These are phyloP conservation scores for Pseudocercospora ulei DNA, from an alignment of 2,329 filamentous ascomycete species.

Conservation along the genomic window DNA sequence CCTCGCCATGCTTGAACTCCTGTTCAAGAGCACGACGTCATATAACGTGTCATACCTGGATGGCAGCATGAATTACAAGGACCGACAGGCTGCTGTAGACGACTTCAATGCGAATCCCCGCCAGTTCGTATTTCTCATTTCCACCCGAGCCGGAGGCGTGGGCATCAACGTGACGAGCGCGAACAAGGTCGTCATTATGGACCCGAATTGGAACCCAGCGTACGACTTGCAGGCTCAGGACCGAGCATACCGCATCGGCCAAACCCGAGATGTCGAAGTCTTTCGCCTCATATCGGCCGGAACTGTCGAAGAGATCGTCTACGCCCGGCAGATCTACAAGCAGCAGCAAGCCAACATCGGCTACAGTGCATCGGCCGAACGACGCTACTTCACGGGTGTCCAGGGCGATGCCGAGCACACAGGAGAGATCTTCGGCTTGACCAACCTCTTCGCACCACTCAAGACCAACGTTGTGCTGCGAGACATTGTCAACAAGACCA, in stretches of 20 bases:
- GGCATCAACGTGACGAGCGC: slow-evolving; percentile 94
- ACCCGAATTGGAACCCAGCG: slow-evolving; percentile 94
- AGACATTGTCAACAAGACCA: slow-evolving; percentile 98
- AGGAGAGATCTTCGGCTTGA: slow-evolving; percentile 85
- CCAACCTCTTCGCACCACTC: slow-evolving; percentile 77
- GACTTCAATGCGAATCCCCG: slow-evolving; percentile 80
- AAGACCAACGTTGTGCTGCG: slow-evolving; percentile 68
- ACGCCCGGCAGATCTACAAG: slow-evolving; percentile 95
- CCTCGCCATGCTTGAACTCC: slow-evolving; percentile 68
- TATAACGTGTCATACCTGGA: slow-evolving; percentile 91
- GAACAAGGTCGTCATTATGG: slow-evolving; percentile 95
- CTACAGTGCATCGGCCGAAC: slow-evolving; percentile 83
- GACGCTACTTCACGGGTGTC: slow-evolving; percentile 89
- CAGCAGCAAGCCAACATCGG: slow-evolving; percentile 98
- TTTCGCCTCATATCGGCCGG: slow-evolving; percentile 84
- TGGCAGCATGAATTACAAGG: slow-evolving; percentile 71
- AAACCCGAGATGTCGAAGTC: slow-evolving; percentile 85
- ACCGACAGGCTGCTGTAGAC: slow-evolving; percentile 69
- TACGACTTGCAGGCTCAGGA: slow-evolving; percentile 95
- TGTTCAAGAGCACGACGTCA: slow-evolving; percentile 71
- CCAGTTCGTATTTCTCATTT: slow-evolving; percentile 93
- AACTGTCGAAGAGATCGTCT: slow-evolving; percentile 94
- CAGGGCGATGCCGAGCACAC: slow-evolving; percentile 73
- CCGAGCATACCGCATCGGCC: slow-evolving; percentile 88
- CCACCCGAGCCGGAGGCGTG: slow-evolving; percentile 83